Percentiles rank a stretch among this genome's conserved stretches.
Conservation (phyloP, 164 flowering plant species). For the Vitis cinerea region DNA sequence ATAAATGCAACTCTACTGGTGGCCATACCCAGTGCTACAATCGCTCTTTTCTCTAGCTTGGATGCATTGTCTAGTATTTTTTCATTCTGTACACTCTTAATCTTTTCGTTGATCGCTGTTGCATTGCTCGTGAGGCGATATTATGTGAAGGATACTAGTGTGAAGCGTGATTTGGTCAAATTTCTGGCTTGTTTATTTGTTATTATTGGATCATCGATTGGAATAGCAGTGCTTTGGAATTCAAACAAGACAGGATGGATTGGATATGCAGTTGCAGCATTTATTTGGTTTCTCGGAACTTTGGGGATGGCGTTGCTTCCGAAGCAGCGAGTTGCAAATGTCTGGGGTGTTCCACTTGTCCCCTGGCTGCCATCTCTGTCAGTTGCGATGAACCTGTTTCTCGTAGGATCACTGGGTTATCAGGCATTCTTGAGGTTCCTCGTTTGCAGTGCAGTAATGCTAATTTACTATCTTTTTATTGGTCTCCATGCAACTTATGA, state of each 20-base stretch:
- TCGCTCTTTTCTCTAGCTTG: conserved; percentile 71
- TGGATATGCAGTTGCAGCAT: conserved; percentile 41
- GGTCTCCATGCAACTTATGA: conserved; percentile 90
- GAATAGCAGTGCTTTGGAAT: conserved; percentile 42
- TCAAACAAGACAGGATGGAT: conserved; percentile 45
- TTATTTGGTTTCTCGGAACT: conserved; percentile 62
- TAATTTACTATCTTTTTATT: conserved; percentile 63
- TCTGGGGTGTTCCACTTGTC: conserved; percentile 83
- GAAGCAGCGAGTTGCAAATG: conserved; percentile 47
- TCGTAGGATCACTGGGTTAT: conserved; percentile 76
- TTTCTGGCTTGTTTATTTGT: conserved; percentile 34
- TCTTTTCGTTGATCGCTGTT: conserved; percentile 79
- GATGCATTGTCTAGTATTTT: conserved; percentile 70
- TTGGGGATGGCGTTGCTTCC: conserved; percentile 50
- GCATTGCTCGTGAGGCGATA: conserved; percentile 78
- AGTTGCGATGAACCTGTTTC: conserved; percentile 67
- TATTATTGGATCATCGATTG: conserved; percentile 56
- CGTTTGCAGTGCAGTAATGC: conserved; percentile 64
- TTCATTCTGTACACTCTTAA: conserved; percentile 69
- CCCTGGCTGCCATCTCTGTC: conserved; percentile 90
- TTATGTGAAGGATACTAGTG: conserved; percentile 47
- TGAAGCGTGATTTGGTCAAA: conserved; percentile 32
- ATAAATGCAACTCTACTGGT: conserved; percentile 61
- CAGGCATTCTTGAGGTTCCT: conserved; percentile 64
- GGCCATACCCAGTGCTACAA: conserved; percentile 35